phyloP scores from a whole-genome alignment of 1,284 basidiomycete genomes.

The Tilletia walkeri region DNA sequence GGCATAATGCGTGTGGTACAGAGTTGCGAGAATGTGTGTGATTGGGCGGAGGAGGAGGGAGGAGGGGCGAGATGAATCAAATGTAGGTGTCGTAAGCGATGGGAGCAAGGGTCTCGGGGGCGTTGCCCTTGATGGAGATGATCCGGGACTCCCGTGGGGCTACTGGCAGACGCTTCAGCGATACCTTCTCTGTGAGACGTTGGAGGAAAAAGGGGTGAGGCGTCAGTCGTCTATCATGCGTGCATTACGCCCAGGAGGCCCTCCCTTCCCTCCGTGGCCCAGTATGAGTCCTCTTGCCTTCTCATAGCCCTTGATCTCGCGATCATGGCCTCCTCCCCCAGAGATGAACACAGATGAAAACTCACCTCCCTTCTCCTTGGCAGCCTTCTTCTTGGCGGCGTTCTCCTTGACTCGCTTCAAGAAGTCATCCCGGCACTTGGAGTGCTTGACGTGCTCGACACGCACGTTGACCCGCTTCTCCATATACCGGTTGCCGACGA shows the following conservation, averaged over 20 bases:
- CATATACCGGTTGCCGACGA: conserved; percentile 97
- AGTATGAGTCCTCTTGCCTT: too few relatives aligned
- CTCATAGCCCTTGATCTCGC: too few relatives aligned
- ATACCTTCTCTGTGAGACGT: conserved; percentile 67
- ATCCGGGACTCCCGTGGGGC: conserved; percentile 78
- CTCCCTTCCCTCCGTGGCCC: too few relatives aligned
- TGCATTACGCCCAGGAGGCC: too few relatives aligned
- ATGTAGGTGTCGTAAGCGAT: conserved; percentile 66
- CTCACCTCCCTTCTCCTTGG: conserved; percentile 60
- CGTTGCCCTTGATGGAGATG: conserved; percentile 73
- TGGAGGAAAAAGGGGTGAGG: background rate
- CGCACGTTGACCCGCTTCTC: conserved; percentile 99
- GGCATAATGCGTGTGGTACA: conserved; percentile 4
- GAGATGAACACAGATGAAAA: background rate
- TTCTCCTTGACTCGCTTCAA: conserved; percentile 92
- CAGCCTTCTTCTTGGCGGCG: conserved; percentile 78
- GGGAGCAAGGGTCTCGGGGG: conserved; percentile 88
- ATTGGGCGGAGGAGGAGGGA: too few relatives aligned
- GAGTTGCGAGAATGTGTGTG: background rate
- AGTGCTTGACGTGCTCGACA: conserved; percentile 96
- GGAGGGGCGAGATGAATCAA: conserved; percentile 33
- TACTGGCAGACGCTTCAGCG: conserved; percentile 81
- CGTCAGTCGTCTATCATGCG: background rate
- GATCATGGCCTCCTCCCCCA: background rate
- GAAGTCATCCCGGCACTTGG: conserved; percentile 98